Evolutionary conservation across 164 flowering plant genomes (phyloP).

Genomic region (Magnolia officinalis): DNA sequence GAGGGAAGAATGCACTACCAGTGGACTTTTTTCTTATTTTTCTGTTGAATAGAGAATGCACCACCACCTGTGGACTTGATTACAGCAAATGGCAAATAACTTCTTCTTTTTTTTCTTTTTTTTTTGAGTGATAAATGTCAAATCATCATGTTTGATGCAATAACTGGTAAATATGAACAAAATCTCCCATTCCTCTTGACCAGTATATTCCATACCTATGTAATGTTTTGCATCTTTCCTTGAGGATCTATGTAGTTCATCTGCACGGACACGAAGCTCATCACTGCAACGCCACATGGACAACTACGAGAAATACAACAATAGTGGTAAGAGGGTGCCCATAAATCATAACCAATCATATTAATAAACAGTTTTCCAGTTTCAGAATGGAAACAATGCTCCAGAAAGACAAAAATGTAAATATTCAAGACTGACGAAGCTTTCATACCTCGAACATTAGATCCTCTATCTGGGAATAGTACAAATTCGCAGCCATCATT

Average conservation of each 20-base stretch:
- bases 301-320: constrained; percentile 40
- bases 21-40: too few species aligned
- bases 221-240: constrained; percentile 83
- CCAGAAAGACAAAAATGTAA: not conserved
- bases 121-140: too few species aligned
- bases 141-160: too few species aligned
- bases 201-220: constrained; percentile 46
- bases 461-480: constrained; percentile 92
- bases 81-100: too few species aligned
- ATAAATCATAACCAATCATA: not conserved
- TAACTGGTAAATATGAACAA: too few species aligned
- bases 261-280: constrained; percentile 83
- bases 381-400: not conserved
- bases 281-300: constrained; percentile 99
- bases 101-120: too few species aligned
- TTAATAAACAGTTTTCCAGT: not conserved
- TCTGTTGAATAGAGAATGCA: too few species aligned
- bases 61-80: too few species aligned
- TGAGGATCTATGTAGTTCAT: constrained; percentile 64
- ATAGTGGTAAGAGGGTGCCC: not conserved
- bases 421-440: not conserved
- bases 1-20: too few species aligned
- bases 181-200: not conserved
- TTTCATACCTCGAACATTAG: constrained; percentile 91
- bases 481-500: constrained; percentile 98